Evolutionary conservation across 129 eudicot genomes (phyloP), one percentile per base, ranked within the genome.

Genomic region (Tanacetum coccineum): DNA sequence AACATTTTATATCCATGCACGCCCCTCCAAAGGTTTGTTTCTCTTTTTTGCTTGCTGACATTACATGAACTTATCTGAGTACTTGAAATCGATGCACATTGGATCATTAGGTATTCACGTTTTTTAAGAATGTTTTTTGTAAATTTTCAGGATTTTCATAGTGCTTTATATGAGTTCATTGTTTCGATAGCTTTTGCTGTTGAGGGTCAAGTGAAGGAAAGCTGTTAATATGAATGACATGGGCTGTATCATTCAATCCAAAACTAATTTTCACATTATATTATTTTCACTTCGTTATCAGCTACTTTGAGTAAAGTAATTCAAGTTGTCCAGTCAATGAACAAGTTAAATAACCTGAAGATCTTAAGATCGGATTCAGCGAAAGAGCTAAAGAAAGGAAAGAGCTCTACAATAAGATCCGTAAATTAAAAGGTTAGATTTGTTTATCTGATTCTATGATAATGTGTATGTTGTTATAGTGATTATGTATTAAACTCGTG

Each of bases 341-440:
- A 70, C 91, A 88, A 58, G 80, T 75, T 40, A 60, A 80, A 60
- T 68, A 71, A 46, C 81, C 88, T n/a, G 83, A 88, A 70, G 89
- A 88, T 65, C 84, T 92, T 11, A 88, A 92, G 74, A 71, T 64
- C 65, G 84, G 72, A 83, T 80, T 84, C 77, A 80, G 62, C 26
- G 72, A 82, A 63, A 95, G 87, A 59, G 91, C 79, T 65, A 92
- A 79, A 82, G 89, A 92, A 71, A 72, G 79, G 79, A 92, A 86
- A 76, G 95, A 88, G 54, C 91, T 92, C 13, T 88, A 92, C 65
- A 92, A 88, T 84, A 92, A 84, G 78, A 83, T 92, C 62, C 77
- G 86, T 66, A 95, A 88, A 66, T 74, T 92, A 47, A 92, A 92
- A 88, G 98, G 98, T 88, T 50, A 49, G 69, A 51, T 32, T 57